Conservation (phyloP, 1,284 basidiomycete species). For the Ganoderma sp. region DNA sequence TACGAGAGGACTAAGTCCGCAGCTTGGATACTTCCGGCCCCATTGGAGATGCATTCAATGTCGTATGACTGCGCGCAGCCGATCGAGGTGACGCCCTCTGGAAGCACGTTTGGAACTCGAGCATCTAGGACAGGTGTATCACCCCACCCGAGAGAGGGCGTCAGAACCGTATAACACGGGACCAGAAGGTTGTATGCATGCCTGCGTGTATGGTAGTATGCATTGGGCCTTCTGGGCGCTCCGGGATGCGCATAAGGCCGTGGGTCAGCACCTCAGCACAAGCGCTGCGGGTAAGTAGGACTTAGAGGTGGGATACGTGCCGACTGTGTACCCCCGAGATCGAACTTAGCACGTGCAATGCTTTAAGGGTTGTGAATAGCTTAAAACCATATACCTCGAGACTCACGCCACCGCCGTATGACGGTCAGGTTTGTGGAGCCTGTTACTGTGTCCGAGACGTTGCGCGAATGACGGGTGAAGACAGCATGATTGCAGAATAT, state of each 20-base stretch:
- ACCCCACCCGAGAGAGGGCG: background rate
- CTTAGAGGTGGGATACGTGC: background rate
- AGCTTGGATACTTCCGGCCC: background rate
- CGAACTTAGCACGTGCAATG: background rate
- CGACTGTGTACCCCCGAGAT: background rate
- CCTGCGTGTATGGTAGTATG: slow-evolving; percentile 1
- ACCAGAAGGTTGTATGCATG: background rate
- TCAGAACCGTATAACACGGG: background rate
- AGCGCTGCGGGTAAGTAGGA: background rate
- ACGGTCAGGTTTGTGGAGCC: background rate
- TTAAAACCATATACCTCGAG: background rate
- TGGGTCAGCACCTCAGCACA: background rate
- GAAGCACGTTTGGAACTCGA: background rate
- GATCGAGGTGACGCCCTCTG: background rate
- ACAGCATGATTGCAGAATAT: background rate
- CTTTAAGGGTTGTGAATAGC: background rate
- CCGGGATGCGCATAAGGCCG: background rate
- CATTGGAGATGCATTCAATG: background rate
- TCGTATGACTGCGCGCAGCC: background rate
- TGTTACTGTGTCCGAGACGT: background rate
- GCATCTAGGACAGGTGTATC: background rate
- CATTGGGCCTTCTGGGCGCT: background rate
- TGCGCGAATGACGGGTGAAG: background rate
- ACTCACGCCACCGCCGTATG: slow-evolving; percentile 2
- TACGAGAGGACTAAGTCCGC: background rate